Evolutionary conservation across 1,284 basidiomycete species (phyloP), one percentile per base, ranked within the genome.

Genomic region (Wolfiporia cocos): DNA sequence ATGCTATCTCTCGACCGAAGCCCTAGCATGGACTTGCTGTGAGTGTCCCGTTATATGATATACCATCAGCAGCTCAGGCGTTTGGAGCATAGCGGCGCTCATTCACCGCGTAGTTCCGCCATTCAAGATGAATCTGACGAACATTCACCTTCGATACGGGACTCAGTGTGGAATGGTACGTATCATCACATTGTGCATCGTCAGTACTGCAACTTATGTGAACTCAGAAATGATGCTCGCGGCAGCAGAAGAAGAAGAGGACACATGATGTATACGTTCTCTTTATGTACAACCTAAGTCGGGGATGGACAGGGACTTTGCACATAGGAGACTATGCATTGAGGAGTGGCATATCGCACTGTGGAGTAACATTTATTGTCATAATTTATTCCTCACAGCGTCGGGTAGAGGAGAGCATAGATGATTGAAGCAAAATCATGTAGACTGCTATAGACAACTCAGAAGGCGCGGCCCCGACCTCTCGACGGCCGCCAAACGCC

Each of bases 131-230:
- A 78, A 19, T 73, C 78, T 53, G 69, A 75, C 41, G 64, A 74
- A 46, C 68, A 81, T 21, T 56, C 81, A 23, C 67, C 71, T 14
- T 72, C 79, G 2, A 75, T 84, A 66, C 72, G 81, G 52, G 76
- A 70, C 48, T 84, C 81, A 6, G 69, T 77, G 45, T 86, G 82
- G 82, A 78, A 78, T 57, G 79, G 81, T 81, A 52, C 59, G 75
- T 59, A n/a, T n/a, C n/a, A n/a, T n/a, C n/a, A n/a, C n/a, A n/a
- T n/a, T n/a, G n/a, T n/a, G n/a, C n/a, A n/a, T n/a, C n/a, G n/a
- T n/a, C n/a, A n/a, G n/a, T n/a, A n/a, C n/a, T n/a, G n/a, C n/a
- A n/a, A n/a, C n/a, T n/a, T n/a, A n/a, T n/a, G n/a, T n/a, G n/a
- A n/a, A n/a, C n/a, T 12, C 34, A 79, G 78, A 76, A 46, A 65